These are phyloP conservation scores for Puccinellia tenuiflora DNA, from an alignment of 176 grass and related monocot genomes.

Conservation along the genomic window DNA sequence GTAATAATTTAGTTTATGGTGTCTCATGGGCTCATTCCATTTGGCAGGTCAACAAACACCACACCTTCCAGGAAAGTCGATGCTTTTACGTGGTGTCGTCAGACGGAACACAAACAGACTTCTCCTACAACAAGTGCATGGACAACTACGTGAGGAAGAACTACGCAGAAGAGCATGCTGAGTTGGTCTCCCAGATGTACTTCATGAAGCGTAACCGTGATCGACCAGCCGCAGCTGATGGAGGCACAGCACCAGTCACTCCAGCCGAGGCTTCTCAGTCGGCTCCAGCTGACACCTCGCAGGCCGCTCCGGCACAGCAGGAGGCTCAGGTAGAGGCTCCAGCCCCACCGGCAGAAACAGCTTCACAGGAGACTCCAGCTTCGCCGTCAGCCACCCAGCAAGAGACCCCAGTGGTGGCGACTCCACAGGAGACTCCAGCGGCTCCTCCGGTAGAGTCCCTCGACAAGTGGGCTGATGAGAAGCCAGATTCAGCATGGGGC, in stretches of 20 bases:
- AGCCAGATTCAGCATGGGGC: background rate
- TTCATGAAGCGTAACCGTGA: constrained; percentile 28
- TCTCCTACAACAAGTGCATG: constrained; percentile 86
- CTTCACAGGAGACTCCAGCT: background rate
- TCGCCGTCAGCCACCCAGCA: background rate
- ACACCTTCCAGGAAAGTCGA: constrained; percentile 35
- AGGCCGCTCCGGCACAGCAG: background rate
- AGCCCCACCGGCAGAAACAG: background rate
- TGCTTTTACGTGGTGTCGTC: constrained; percentile 70
- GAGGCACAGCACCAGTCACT: background rate
- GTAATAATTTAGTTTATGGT: background rate
- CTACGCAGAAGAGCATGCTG: constrained; percentile 43
- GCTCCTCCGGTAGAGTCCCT: background rate
- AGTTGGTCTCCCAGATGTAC: constrained; percentile 57
- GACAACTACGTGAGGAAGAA: constrained; percentile 61
- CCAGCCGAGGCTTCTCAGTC: constrained; percentile 1
- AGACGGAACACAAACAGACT: constrained; percentile 58
- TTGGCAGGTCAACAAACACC: constrained; percentile 65
- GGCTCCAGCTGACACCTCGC: background rate
- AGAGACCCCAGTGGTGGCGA: background rate
- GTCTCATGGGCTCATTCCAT: constrained; percentile 6
- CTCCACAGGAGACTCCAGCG: background rate
- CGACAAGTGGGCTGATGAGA: background rate
- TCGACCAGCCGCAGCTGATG: constrained; percentile 5
- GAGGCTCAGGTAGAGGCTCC: background rate